Percentiles rank a stretch among this genome's conserved stretches.
phyloP scores from a whole-genome alignment of 2,329 filamentous ascomycete species.

The Chalara sp. region DNA sequence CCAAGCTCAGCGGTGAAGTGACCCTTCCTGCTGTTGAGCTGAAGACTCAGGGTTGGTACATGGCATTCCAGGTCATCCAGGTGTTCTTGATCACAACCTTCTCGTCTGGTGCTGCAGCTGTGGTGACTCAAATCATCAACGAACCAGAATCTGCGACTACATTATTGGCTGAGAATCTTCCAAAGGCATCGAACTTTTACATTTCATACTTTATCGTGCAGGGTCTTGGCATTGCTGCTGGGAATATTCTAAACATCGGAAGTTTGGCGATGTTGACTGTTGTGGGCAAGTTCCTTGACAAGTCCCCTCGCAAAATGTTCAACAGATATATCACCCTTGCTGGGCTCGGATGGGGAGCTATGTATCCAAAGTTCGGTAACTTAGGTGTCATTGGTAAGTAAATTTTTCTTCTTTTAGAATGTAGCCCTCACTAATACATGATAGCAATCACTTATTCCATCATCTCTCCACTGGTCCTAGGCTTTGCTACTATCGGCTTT shows the following conservation, averaged over 20 bases:
- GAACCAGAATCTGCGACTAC: constrained; percentile 55
- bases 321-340: constrained; percentile 68
- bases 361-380: constrained; percentile 75
- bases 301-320: constrained; percentile 74
- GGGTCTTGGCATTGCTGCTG: constrained; percentile 71
- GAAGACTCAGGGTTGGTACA: constrained; percentile 85
- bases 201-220: constrained; percentile 92
- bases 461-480: constrained; percentile 78
- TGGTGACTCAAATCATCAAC: constrained; percentile 54
- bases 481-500: constrained; percentile 74
- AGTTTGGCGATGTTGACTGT: constrained; percentile 69
- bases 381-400: constrained; percentile 68
- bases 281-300: constrained; percentile 67
- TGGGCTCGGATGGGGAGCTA: constrained; percentile 73
- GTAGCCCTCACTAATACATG: constrained; percentile 8
- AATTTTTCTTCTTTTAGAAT: not conserved
- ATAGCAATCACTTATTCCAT: constrained; percentile 75
- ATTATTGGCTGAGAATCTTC: constrained; percentile 68
- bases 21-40: constrained; percentile 75
- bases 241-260: constrained; percentile 63
- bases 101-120: constrained; percentile 70
- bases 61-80: constrained; percentile 83
- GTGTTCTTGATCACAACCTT: constrained; percentile 86
- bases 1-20: constrained; percentile 72
- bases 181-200: constrained; percentile 87